Base-by-base conservation (phyloP, 495 filamentous ascomycete genomes). In the Penicillium robsamsonii region DNA sequence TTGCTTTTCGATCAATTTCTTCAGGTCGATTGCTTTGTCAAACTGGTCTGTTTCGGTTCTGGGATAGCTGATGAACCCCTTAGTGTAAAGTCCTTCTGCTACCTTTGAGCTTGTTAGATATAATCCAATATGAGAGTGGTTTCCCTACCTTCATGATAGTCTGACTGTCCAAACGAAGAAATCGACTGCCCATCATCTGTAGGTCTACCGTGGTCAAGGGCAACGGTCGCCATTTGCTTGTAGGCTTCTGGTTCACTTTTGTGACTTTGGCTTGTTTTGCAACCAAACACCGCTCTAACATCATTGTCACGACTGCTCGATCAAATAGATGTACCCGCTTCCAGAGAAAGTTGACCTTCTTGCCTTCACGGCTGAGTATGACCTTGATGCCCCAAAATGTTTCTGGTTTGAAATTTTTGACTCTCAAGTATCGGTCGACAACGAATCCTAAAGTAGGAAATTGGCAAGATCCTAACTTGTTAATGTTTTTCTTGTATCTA, bases 21-120 rank as follows among this genome's bases (percentile, higher is more conserved):
- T 84, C 8, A 98, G 79, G 70, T 97, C 87, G 70, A 97, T 97
- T 15, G 78, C 93, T 62, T 84, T 83, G 65, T 96, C 92, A 68
- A 98, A 98, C 27, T 94, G 88, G 69, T 98, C 95, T 0, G 94
- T 98, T 74, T 98, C 94, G 4, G 94, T 98, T 60, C 94, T 84
- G 6, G 94, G 94, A 68, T 98, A 98, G 71, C 90, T 95, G 71
- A 97, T 97, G 75, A 90, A 97, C 0, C 94, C 94, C 65, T 90
- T 91, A 22, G 87, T 90, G 73, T 98, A 98, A 4, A 98, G 80
- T n/a, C 75, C 75, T 71, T 98, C 94, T 30, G 94, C 94, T 25
- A 88, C 65, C 81, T 82, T 37, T 15, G 22, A 22, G 35, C 7
- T 25, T 29, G 53, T 64, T 10, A 69, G 61, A 29, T 20, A 31